phyloP scores from a whole-genome alignment of 371 early-diverging fungal genomes.

The Mortierella sp. region DNA sequence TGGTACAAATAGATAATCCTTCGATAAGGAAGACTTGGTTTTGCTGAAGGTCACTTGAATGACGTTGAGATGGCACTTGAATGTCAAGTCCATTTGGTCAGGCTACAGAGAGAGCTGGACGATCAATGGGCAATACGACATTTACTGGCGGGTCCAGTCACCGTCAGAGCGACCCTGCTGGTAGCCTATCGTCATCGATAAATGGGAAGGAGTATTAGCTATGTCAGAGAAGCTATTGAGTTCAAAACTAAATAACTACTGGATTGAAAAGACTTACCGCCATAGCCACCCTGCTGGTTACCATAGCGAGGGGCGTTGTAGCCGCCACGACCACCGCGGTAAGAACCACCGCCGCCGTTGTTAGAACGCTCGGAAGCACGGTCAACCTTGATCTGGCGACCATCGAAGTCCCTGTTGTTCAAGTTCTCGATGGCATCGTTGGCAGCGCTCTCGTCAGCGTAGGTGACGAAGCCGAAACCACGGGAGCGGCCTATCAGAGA shows the following conservation, averaged over 20 bases:
- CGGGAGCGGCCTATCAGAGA: constrained; percentile 68
- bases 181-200: constrained; percentile 8
- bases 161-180: constrained; percentile 40
- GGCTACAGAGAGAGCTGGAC: no score
- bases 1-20: constrained; percentile 6
- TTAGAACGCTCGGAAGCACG: constrained; percentile 50
- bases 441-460: constrained; percentile 61
- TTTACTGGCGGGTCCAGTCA: constrained; percentile 34
- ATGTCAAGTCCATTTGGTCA: neutral
- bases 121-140: neutral
- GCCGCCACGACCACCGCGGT: constrained; percentile 42
- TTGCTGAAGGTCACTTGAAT: no score
- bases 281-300: constrained; percentile 13
- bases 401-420: constrained; percentile 73
- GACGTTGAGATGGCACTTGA: neutral
- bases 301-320: constrained; percentile 27
- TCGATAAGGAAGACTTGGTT: neutral
- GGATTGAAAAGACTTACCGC: no score
- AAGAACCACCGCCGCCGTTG: constrained; percentile 16
- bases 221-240: no score
- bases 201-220: neutral
- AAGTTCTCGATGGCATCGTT: constrained; percentile 65
- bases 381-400: constrained; percentile 72
- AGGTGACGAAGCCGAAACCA: constrained; percentile 87
- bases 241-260: no score